Percentiles rank a stretch among this genome's conserved stretches.
phyloP scores from a whole-genome alignment of 176 grass and related monocot genomes.

The Elaeis guineensis region DNA sequence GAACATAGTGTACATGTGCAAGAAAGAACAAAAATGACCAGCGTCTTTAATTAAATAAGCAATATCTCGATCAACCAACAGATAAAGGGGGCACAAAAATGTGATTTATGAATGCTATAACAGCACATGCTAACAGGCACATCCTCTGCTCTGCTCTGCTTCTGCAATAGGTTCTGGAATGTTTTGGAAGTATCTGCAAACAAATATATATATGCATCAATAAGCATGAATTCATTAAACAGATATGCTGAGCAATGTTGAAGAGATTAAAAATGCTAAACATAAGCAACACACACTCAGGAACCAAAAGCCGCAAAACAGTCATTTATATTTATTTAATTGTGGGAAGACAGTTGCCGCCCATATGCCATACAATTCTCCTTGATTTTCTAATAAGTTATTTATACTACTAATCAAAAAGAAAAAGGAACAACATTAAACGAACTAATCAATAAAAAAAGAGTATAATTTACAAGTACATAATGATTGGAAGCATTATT shows the following conservation, averaged over 20 bases:
- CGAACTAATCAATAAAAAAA: too few relatives aligned
- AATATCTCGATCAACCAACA: conserved; percentile 25
- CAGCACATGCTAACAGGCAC: conserved; percentile 54
- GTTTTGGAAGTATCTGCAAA: conserved; percentile 63
- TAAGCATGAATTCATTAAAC: not conserved
- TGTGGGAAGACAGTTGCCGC: too few relatives aligned
- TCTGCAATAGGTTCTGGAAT: conserved; percentile 42
- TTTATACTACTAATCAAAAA: too few relatives aligned
- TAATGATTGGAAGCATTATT: too few relatives aligned
- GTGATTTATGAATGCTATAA: conserved; percentile 6
- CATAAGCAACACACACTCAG: not conserved
- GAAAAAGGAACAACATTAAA: too few relatives aligned
- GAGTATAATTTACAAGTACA: too few relatives aligned
- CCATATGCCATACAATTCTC: too few relatives aligned
- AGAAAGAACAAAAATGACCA: not conserved
- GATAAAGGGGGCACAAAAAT: not conserved
- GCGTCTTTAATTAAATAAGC: conserved; percentile 8
- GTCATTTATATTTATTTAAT: too few relatives aligned
- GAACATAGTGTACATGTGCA: too few relatives aligned
- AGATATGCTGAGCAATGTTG: not conserved
- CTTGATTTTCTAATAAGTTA: too few relatives aligned
- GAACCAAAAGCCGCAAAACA: too few relatives aligned
- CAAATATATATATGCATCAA: conserved; percentile 5
- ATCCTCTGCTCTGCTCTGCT: conserved; percentile 50
- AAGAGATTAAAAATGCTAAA: not conserved